Evolutionary conservation across 148 eudicot species (phyloP), one percentile per base, ranked within the genome.

Genomic region (Nepenthes gracilis): DNA sequence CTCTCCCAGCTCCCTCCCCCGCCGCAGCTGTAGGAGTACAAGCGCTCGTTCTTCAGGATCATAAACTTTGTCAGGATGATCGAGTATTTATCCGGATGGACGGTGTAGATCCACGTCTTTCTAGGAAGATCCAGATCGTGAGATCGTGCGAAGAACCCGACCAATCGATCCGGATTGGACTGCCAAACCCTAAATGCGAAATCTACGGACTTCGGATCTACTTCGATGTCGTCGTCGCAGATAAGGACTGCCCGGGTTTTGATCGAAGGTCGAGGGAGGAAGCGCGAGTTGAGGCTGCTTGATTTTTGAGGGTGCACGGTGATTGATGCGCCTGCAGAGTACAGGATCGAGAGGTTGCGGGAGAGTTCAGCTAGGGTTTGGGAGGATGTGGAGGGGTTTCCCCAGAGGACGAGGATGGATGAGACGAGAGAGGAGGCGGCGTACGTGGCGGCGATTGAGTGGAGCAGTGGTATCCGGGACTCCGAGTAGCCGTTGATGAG

Each of bases 401-500:
- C 85, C 95, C 97, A 90, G 23, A 82, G 77, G 48, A 87, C 58
- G 36, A 77, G 57, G 61, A 90, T 78, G 50, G 72, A 59, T 40
- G 91, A 61, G 59, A 87, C 68, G 2, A 74, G 15, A 1, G 91
- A 69, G 1, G 83, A 71, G 37, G 81, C 62, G 13, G 92, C 78
- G 75, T 90, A 90, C 9, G 80, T 47, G 71, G 78, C 77, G 67
- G 84, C 81, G 65, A 90, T 78, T 35, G 84, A 71, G 66, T 55
- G 70, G 63, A 90, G 70, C 47, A 79, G 81, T n/a, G 86, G 80
- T 62, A 90, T 74, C 5, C 97, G 88, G 68, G 70, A 75, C 61
- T 84, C 87, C 4, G 95, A 79, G 67, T 84, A 90, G 60, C 95
- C 97, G 70, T 79, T 84, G 68, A 90, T 86, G 43, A 87, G 61